phyloP scores from a whole-genome alignment of 768 basidiomycete species.

The Suillus subalutaceus region DNA sequence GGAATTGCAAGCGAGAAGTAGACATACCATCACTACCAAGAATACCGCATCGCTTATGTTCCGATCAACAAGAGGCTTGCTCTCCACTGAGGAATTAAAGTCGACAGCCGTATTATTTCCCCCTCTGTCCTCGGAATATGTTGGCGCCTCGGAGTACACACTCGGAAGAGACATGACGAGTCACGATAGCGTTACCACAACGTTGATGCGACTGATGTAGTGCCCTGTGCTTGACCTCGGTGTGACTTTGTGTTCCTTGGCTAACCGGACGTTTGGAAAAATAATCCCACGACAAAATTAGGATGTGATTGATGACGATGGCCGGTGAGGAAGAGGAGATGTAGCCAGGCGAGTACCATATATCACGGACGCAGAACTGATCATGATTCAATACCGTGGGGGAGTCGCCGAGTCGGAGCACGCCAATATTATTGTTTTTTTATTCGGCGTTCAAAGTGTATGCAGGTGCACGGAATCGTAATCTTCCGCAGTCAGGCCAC shows the following conservation, averaged over 20 bases:
- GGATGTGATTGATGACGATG: neutral
- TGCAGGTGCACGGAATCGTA: neutral
- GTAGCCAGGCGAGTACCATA: neutral
- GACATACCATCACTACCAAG: conserved; percentile 56
- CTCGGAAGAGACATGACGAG: neutral
- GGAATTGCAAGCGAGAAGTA: neutral
- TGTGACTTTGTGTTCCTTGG: neutral
- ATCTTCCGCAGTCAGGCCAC: neutral
- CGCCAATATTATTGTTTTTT: neutral
- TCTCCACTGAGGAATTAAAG: neutral
- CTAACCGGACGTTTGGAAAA: neutral
- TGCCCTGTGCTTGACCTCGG: neutral
- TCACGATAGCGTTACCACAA: neutral
- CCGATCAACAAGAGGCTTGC: neutral
- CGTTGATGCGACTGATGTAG: neutral
- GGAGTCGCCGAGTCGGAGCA: neutral
- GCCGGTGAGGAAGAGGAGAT: neutral
- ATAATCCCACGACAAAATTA: neutral
- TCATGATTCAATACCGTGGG: neutral
- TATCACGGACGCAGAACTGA: neutral
- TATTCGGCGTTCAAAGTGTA: neutral
- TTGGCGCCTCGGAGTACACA: neutral
- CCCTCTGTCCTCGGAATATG: neutral
- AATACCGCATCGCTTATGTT: conserved; percentile 27
- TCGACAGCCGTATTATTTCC: neutral